Evolutionary conservation across 1,284 basidiomycete species (phyloP).

Genomic region (Ceratorhiza oryzae-sativae): DNA sequence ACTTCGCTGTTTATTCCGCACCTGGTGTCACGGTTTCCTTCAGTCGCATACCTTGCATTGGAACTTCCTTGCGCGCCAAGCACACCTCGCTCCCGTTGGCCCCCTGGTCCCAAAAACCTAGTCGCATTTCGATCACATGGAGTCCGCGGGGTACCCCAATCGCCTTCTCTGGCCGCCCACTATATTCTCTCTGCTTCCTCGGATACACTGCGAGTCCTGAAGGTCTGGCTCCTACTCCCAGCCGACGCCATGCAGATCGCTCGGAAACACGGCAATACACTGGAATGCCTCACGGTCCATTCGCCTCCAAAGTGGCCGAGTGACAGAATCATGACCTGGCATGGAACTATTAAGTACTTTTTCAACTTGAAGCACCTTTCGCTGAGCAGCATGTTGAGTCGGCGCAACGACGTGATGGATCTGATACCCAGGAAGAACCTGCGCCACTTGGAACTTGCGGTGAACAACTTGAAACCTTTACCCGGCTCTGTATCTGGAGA

Average conservation of each 20-base stretch:
- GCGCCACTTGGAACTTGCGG: background rate
- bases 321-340: background rate
- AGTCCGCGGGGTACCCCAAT: background rate
- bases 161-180: background rate
- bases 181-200: background rate
- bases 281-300: background rate
- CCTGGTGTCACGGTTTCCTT: constrained; percentile 1
- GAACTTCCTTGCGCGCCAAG: background rate
- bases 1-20: background rate
- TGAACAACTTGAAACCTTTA: background rate
- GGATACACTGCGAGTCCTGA: background rate
- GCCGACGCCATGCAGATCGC: background rate
- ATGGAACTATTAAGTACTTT: background rate
- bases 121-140: background rate
- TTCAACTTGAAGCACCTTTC: background rate
- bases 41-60: background rate
- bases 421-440: background rate
- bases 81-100: background rate
- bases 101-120: background rate
- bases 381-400: background rate
- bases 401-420: background rate
- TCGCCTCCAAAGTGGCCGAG: background rate
- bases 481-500: background rate
- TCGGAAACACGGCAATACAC: background rate
- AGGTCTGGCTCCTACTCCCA: background rate